A percentile compares a stretch with the other conserved stretches of the same genome.
Conservation (phyloP, 2,329 filamentous ascomycete genomes). For the Colletotrichum simmondsii region DNA sequence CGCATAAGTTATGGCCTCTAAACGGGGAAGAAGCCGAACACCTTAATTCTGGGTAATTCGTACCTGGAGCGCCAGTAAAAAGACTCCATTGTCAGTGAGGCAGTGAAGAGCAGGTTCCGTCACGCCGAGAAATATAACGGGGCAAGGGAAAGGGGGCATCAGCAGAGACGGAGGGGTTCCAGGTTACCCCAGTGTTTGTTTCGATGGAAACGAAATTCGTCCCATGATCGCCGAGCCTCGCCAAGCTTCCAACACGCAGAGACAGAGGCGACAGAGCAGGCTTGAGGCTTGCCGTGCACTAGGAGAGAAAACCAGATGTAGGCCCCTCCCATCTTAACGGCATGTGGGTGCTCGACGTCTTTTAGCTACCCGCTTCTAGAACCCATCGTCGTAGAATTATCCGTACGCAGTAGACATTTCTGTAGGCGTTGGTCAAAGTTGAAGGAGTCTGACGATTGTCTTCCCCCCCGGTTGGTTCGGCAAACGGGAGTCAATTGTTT, state of each 20-base stretch:
- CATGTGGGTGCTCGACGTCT: neutral
- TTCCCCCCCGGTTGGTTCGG: too few species aligned
- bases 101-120: constrained; percentile 15
- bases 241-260: constrained; percentile 16
- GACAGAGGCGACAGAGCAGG: neutral
- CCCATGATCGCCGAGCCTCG: constrained; percentile 18
- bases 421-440: neutral
- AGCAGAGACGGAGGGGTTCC: neutral
- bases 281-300: neutral
- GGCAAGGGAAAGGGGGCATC: neutral
- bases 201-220: constrained; percentile 28
- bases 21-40: constrained; percentile 5
- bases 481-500: too few species aligned
- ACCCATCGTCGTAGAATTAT: neutral
- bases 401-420: neutral
- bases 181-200: constrained; percentile 27
- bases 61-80: neutral
- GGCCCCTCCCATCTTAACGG: neutral
- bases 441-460: too few species aligned
- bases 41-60: constrained; percentile 3
- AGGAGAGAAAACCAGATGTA: neutral
- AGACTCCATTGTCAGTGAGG: constrained; percentile 14
- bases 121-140: constrained; percentile 1
- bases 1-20: neutral
- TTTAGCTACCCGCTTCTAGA: neutral